Evolutionary conservation across 1,139 yeast genomes (phyloP).

Genomic region (Taphrina populina): DNA sequence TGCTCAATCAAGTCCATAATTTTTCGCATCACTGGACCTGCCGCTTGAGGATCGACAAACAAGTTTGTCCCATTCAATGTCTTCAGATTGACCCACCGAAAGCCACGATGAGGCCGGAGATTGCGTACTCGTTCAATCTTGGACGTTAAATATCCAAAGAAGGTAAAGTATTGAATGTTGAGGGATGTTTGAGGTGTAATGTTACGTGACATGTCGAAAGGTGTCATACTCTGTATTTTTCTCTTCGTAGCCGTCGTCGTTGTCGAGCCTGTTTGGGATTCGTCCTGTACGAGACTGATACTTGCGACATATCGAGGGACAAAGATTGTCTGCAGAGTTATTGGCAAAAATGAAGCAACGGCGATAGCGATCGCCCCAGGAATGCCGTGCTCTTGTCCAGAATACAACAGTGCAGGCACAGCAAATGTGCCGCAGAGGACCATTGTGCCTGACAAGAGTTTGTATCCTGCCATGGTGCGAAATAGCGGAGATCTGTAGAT

Average conservation of each 20-base stretch:
- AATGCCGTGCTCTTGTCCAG: constrained; percentile 3
- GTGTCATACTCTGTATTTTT: constrained; percentile 4
- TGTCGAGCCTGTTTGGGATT: background rate
- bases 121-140: constrained; percentile 12
- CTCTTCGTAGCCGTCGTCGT: background rate
- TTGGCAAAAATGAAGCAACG: constrained; percentile 14
- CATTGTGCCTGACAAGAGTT: constrained; percentile 18
- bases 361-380: constrained; percentile 16
- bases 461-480: constrained; percentile 24
- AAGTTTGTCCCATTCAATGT: constrained; percentile 9
- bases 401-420: constrained; percentile 10
- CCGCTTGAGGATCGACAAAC: constrained; percentile 19
- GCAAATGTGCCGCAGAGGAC: constrained; percentile 26
- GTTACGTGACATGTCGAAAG: constrained; percentile 15
- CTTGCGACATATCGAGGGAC: constrained; percentile 24
- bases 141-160: constrained; percentile 6
- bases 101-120: constrained; percentile 4
- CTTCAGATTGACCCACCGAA: constrained; percentile 22
- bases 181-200: background rate
- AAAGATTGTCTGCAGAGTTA: constrained; percentile 15
- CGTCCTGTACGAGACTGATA: constrained; percentile 5
- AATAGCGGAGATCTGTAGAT: constrained; percentile 26
- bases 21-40: constrained; percentile 17
- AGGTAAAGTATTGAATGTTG: constrained; percentile 10
- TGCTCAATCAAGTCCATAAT: constrained; percentile 11